A percentile compares a stretch with the other conserved stretches of the same genome.
These are phyloP conservation scores for Gossypium schwendimanii DNA, from an alignment of 441 rosid species.

Conservation along the genomic window DNA sequence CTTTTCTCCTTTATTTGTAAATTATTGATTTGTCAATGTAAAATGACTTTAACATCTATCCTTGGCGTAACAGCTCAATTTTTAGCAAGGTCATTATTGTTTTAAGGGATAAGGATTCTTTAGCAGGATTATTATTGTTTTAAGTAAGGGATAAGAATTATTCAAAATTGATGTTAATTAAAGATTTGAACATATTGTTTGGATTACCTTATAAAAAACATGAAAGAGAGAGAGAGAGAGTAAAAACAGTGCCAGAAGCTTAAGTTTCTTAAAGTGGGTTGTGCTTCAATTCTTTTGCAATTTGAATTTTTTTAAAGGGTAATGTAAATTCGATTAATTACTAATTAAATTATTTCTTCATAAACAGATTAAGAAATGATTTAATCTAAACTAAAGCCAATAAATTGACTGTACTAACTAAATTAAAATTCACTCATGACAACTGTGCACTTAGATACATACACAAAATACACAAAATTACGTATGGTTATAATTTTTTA, in stretches of 20 bases:
- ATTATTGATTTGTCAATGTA: neutral
- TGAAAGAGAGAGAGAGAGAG: neutral
- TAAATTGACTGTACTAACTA: too few species aligned
- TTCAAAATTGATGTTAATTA: too few species aligned
- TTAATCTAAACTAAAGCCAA: too few species aligned
- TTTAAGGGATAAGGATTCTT: too few species aligned
- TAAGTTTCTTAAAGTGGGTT: neutral
- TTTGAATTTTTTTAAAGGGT: neutral
- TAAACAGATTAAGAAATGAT: too few species aligned
- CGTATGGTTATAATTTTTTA: too few species aligned
- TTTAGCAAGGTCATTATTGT: neutral
- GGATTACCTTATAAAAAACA: neutral
- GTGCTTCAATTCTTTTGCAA: neutral
- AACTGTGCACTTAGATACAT: too few species aligned
- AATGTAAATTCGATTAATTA: neutral
- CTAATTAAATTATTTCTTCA: too few species aligned
- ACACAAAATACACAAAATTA: too few species aligned
- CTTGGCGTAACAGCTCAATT: neutral
- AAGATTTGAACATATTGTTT: neutral
- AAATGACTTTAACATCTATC: neutral
- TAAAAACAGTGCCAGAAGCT: neutral
- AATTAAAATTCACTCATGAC: too few species aligned
- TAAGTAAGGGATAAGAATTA: too few species aligned
- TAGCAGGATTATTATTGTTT: too few species aligned
- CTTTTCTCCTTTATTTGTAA: neutral